phyloP scores from a whole-genome alignment of 2,329 filamentous ascomycete species.

The Calonectria montana region DNA sequence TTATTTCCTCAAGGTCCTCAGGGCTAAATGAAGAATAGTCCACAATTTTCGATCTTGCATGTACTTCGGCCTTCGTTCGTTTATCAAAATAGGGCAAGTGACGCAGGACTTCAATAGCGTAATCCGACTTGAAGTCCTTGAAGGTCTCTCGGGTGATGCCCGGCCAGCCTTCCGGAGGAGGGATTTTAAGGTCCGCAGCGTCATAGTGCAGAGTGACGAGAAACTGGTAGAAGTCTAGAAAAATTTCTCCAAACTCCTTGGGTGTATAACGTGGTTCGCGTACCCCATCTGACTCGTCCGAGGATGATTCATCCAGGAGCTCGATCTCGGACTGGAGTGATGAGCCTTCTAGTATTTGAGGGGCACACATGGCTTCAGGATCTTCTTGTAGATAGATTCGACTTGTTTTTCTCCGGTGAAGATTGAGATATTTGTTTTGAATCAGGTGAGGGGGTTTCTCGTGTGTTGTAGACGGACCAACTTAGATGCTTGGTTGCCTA shows the following conservation, averaged over 20 bases:
- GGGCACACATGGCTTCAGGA: background rate
- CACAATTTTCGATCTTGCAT: slow-evolving; percentile 21
- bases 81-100: slow-evolving; percentile 42
- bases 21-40: slow-evolving; percentile 27
- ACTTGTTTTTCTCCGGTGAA: background rate
- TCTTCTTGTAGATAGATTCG: background rate
- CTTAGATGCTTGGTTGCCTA: background rate
- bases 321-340: background rate
- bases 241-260: slow-evolving; percentile 38
- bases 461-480: background rate
- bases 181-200: slow-evolving; percentile 38
- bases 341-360: background rate
- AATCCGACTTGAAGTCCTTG: slow-evolving; percentile 39
- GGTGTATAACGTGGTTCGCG: slow-evolving; percentile 32
- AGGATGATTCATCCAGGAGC: background rate
- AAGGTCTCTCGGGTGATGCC: slow-evolving; percentile 35
- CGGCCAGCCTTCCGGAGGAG: slow-evolving; percentile 48
- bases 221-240: slow-evolving; percentile 46
- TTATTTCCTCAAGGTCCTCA: slow-evolving; percentile 17
- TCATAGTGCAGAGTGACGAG: slow-evolving; percentile 46
- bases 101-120: slow-evolving; percentile 40
- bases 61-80: background rate
- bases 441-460: background rate
- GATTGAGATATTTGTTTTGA: background rate
- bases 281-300: background rate